Conservation (phyloP, 306 rosid species). For the Luffa aegyptiaca region DNA sequence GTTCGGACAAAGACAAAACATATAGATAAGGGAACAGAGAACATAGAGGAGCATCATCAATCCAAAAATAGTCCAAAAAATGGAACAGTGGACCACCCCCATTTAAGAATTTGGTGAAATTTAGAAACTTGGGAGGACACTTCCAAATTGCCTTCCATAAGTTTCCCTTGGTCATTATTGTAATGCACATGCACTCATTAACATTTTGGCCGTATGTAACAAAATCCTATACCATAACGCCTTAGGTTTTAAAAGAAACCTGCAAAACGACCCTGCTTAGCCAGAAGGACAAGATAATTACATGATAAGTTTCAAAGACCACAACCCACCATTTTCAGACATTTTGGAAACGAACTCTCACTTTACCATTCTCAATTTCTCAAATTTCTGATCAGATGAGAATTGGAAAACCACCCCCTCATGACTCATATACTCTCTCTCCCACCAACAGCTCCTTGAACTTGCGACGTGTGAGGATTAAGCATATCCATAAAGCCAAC, state of each 20-base stretch:
- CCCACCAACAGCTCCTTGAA: neutral
- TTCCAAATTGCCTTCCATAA: neutral
- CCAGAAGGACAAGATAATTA: neutral
- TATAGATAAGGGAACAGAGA: neutral
- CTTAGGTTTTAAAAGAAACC: neutral
- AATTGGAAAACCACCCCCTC: neutral
- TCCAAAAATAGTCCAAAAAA: neutral
- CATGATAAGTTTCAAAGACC: neutral
- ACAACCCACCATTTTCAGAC: neutral
- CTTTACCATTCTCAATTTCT: neutral
- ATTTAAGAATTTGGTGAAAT: neutral
- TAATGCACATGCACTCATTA: neutral
- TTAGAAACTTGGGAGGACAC: neutral
- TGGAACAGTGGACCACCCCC: neutral
- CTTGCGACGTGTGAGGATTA: neutral
- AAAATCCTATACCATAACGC: neutral
- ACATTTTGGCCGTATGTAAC: neutral
- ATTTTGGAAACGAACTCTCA: neutral
- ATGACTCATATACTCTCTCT: neutral
- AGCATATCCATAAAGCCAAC: neutral
- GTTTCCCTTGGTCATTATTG: neutral
- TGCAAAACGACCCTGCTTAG: neutral
- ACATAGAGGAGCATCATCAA: neutral
- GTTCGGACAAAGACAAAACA: neutral
- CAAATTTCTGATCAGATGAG: neutral